A percentile compares a stretch with the other conserved stretches of the same genome.
Evolutionary conservation across 164 flowering plant genomes (phyloP).

Genomic region (Tinospora cordifolia): DNA sequence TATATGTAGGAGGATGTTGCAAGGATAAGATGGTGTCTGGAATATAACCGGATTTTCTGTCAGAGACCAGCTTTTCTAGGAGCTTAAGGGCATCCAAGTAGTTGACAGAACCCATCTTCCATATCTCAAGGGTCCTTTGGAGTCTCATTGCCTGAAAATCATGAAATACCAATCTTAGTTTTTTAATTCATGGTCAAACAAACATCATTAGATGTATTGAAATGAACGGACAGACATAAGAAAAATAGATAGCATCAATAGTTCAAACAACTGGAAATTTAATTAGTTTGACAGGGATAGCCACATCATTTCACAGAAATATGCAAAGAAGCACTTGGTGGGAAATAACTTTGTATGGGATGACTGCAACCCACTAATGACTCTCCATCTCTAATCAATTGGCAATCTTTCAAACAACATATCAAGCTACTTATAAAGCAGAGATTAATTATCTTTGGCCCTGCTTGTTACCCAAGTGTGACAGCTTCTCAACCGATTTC

Average conservation of each 20-base stretch:
- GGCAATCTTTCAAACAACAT: no score
- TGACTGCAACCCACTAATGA: no score
- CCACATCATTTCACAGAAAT: background rate
- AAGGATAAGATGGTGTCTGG: conserved; percentile 63
- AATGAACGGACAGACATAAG: background rate
- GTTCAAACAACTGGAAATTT: background rate
- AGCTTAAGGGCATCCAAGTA: conserved; percentile 71
- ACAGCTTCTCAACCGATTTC: conserved; percentile 28
- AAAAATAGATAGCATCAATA: background rate
- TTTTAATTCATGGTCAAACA: background rate
- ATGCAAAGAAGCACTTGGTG: background rate
- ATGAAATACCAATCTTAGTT: background rate
- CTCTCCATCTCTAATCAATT: no score
- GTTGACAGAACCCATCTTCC: conserved; percentile 71
- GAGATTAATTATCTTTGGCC: no score
- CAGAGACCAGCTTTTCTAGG: conserved; percentile 64
- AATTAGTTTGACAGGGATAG: no score
- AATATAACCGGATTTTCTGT: conserved; percentile 52
- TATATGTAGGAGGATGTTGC: conserved; percentile 92
- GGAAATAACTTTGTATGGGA: background rate
- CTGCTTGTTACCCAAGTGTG: no score
- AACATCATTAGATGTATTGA: background rate
- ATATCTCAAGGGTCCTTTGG: conserved; percentile 54
- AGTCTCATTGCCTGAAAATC: conserved; percentile 42
- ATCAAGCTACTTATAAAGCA: no score